phyloP scores from a whole-genome alignment of 768 basidiomycete genomes.

The Hydnum rufescens region DNA sequence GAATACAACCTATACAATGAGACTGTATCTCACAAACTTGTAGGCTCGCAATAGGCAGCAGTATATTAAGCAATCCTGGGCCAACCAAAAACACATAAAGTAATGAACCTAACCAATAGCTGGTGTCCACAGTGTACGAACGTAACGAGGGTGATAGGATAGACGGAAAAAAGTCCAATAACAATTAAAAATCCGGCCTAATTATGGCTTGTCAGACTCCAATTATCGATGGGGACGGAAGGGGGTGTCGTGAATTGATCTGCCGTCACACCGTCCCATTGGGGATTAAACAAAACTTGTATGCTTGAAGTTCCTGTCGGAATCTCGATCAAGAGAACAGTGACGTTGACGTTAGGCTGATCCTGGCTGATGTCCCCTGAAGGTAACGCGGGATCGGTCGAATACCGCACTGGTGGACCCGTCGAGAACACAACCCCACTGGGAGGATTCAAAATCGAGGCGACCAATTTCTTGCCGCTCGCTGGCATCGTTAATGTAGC shows the following conservation, averaged over 20 bases:
- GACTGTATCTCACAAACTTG: too few relatives aligned
- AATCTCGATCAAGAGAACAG: conserved; percentile 49
- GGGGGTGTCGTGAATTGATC: conserved; percentile 47
- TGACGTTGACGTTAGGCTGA: conserved; percentile 45
- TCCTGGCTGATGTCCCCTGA: conserved; percentile 37
- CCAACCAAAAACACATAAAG: too few relatives aligned
- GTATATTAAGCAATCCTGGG: too few relatives aligned
- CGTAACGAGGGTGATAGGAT: too few relatives aligned
- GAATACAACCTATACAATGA: too few relatives aligned
- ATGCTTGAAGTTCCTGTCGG: conserved; percentile 57
- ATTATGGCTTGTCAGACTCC: conserved; percentile 66
- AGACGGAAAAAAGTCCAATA: too few relatives aligned
- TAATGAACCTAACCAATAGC: too few relatives aligned
- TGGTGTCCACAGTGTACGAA: too few relatives aligned
- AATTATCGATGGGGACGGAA: conserved; percentile 46
- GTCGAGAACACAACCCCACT: conserved; percentile 46
- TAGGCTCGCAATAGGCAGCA: too few relatives aligned
- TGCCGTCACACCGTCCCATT: conserved; percentile 55
- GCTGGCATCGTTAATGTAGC: conserved; percentile 45
- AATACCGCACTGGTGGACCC: conserved; percentile 32
- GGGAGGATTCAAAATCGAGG: conserved; percentile 48
- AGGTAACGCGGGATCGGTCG: conserved; percentile 44
- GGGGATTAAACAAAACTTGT: conserved; percentile 80
- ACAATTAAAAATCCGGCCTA: not conserved
- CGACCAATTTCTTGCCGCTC: conserved; percentile 42